Base-by-base conservation (phyloP, 1,139 yeast genomes). In the Candida tropicalis region DNA sequence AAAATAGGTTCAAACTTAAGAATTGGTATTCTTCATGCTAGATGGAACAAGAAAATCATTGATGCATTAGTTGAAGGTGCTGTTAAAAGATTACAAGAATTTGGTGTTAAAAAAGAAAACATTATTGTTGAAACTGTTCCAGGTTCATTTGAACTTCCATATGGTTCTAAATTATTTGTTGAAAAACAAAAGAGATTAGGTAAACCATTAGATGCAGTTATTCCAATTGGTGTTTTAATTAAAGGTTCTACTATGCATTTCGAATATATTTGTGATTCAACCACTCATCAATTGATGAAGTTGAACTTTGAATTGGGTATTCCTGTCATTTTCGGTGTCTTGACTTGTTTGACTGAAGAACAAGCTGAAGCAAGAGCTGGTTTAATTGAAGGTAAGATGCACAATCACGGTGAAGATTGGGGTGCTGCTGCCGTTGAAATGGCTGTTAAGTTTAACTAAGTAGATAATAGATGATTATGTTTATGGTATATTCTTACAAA, bases 341-440 rank as follows among this genome's bases (percentile, higher is more conserved):
- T 93, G 60, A 93, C 98, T 26, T 91, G 97, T 65, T 68, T 91
- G 57, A 90, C 96, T 22, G 97, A 90, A 54, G 93, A 85, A 58
- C 99, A 93, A 69, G 99, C 99, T 15, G 78, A 84, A 55, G 84
- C 84, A 26, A 82, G 99, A 66, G 96, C 98, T 9, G 99, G 98
- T n/a, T 69, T 93, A 50, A 78, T 84, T 48, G 71, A 70, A 24
- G 88, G 84, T 39, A 65, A 73, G 49, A 78, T 81, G 83, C 99
- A 93, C 67, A 93, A 93, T 71, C 99, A 93, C 61, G 99, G 99
- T 50, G 89, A 81, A 59, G 98, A 93, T 66, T 93, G 98, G 98
- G 99, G 96, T 56, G 93, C 95, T 36, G 97, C 97, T 47, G 98
- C 98, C n/a, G 96, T 93, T 29, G 99, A 93, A 70, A 91, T 90